Percentiles rank a stretch among this genome's conserved stretches.
Conservation (phyloP, 495 filamentous ascomycete species). For the Glutinoglossum americanum region DNA sequence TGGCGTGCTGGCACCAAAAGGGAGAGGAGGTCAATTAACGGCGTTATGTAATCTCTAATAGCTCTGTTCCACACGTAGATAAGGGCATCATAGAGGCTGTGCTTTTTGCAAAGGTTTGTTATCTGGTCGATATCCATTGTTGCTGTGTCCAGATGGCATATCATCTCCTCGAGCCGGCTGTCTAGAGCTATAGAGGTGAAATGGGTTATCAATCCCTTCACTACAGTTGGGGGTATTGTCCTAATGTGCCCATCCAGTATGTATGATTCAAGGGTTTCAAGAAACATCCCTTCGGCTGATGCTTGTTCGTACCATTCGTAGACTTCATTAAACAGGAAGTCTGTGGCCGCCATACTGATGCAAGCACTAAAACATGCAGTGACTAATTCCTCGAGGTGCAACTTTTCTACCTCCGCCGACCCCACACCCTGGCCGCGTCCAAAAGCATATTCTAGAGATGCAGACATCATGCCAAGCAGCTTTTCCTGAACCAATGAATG, state of each 20-base stretch:
- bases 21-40: slow-evolving; percentile 63
- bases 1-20: slow-evolving; percentile 39
- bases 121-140: slow-evolving; percentile 91
- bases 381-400: slow-evolving; percentile 55
- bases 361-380: slow-evolving; percentile 68
- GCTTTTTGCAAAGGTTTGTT: slow-evolving; percentile 70
- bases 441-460: slow-evolving; percentile 81
- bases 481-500: slow-evolving; percentile 75
- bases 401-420: slow-evolving; percentile 26
- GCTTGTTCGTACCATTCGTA: slow-evolving; percentile 76
- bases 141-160: slow-evolving; percentile 74
- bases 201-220: slow-evolving; percentile 68
- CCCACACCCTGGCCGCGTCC: slow-evolving; percentile 30
- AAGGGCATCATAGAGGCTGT: slow-evolving; percentile 82
- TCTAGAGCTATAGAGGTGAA: slow-evolving; percentile 52
- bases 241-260: slow-evolving; percentile 59
- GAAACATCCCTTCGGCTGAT: slow-evolving; percentile 48
- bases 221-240: slow-evolving; percentile 55
- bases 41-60: slow-evolving; percentile 71
- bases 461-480: slow-evolving; percentile 80
- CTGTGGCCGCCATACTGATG: slow-evolving; percentile 45
- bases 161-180: slow-evolving; percentile 72
- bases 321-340: slow-evolving; percentile 78
- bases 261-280: slow-evolving; percentile 69
- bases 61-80: slow-evolving; percentile 95